Base-by-base conservation (phyloP, 2,329 filamentous ascomycete genomes). In the Niveomyces coronatus region DNA sequence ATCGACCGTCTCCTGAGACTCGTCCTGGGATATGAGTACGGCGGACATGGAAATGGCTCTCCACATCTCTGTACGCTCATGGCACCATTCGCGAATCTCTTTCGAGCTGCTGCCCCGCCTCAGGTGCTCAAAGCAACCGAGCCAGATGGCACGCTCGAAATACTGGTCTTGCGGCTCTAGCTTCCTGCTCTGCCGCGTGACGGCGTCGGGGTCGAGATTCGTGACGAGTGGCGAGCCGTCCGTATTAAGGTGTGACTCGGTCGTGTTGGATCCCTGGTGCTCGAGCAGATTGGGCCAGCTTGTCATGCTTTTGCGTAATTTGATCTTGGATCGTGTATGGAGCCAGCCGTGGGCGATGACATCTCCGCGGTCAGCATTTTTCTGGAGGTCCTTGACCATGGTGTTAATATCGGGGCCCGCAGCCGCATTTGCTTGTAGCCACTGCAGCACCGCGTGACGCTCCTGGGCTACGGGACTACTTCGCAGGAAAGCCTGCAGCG, bases 61-160 rank as follows among this genome's bases (percentile, higher is more conserved):
- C 89, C 89, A 98, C 44, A 80, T 75, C 61, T 96, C 88, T 9
- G 85, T 85, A 42, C 84, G 75, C 50, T 89, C 83, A 32, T 81
- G 67, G 51, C 87, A 94, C 85, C 87, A 95, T 34, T 88, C 82
- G 39, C 78, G 75, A 45, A 96, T 83, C 26, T 82, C 74, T 8
- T 72, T 62, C 62, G 83, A 76, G 44, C 70, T 76, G 47, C 77
- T 79, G n/a, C 91, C 91, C 31, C 87, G 78, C 34, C 89, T 79
- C 37, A 98, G 68, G 67, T 94, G 84, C 57, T 94, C 86, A 65
- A 87, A 96, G 60, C 85, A 91, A n/a, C 85, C 82, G 44, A 88
- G 71, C 88, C 91, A 96, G 32, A 94, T 84, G 3, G 87, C 83
- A 37, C 82, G 76, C 62, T 98, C 91, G 45, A 89, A 91, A 51